These are phyloP conservation scores for Exophiala lecanii-corni DNA, from an alignment of 2,329 filamentous ascomycete genomes.

Conservation along the genomic window DNA sequence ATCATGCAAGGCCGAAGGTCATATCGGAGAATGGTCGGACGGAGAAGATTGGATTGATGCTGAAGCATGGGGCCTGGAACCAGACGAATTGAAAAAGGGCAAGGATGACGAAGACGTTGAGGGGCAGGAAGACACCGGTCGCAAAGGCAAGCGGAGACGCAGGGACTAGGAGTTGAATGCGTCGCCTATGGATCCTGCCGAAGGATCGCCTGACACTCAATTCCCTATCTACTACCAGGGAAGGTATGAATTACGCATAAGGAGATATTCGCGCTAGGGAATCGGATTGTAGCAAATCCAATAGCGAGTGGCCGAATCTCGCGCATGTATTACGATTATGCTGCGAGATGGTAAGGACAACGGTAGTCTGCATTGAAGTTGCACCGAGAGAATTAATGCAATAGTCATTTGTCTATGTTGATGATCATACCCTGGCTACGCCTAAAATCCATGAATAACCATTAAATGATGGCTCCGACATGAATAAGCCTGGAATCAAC, in stretches of 20 bases:
- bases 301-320: no score
- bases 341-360: no score
- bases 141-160: constrained; percentile 23
- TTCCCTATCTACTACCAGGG: background rate
- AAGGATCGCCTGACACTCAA: background rate
- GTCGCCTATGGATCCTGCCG: background rate
- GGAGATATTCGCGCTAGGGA: no score
- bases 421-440: no score
- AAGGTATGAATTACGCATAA: background rate
- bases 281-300: no score
- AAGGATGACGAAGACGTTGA: constrained; percentile 54
- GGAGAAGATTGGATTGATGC: constrained; percentile 65
- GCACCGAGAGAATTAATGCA: no score
- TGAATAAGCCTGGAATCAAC: no score
- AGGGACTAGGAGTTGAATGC: constrained; percentile 18
- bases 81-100: constrained; percentile 55
- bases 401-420: no score
- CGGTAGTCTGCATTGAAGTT: no score
- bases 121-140: constrained; percentile 31
- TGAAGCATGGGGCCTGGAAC: constrained; percentile 54
- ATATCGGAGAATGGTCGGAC: constrained; percentile 62
- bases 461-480: no score
- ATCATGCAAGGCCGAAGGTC: constrained; percentile 59
- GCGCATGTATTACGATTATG: no score
- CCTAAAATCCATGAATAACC: no score